Evolutionary conservation across 2,329 filamentous ascomycete genomes (phyloP), one percentile per base, ranked within the genome.

Genomic region (Aspergillus vadensis): DNA sequence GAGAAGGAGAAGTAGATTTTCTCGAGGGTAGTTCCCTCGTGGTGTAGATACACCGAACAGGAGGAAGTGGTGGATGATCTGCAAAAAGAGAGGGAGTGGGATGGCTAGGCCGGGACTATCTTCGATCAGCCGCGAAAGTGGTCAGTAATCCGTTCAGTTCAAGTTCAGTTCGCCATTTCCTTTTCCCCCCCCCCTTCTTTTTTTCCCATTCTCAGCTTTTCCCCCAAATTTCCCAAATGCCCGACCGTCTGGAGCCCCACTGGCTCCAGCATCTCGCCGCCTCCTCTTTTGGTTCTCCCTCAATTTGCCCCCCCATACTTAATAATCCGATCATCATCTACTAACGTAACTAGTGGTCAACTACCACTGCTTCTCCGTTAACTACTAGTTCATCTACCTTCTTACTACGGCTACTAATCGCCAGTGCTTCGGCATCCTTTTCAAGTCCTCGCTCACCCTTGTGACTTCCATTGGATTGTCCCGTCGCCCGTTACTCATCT

Each of bases 301-400:
- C 44, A 15, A 23, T 49, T 49, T 49, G 44, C 44, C 44, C 47
- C 47, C 47, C 47, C 47, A 50, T 50, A 50, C 47, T 50, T 50
- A 50, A 50, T 50, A 50, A 50, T 50, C 44, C 47, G 47, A 50
- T 50, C 47, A 44, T 44, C 41, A 44, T 44, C 41, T 44, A 44
- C 41, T 9, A 12, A 44, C 25, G n/a, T 44, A 44, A 21, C 25
- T 49, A 49, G 44, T 49, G 19, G 30, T 17, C 25, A n/a, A n/a
- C 21, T n/a, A 27, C 47, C 15, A 50, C 25, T 30, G n/a, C n/a
- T 30, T 30, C 23, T 17, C 17, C 17, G 41, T 44, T 44, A 44
- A 44, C 41, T 44, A 44, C 41, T 43, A 44, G 4, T 30, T 27
- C 17, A 27, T 7, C 25, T 30, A n/a, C 25, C 44, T 30, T 23